Conservation (phyloP, 768 basidiomycete genomes). For the Suillus sp. region DNA sequence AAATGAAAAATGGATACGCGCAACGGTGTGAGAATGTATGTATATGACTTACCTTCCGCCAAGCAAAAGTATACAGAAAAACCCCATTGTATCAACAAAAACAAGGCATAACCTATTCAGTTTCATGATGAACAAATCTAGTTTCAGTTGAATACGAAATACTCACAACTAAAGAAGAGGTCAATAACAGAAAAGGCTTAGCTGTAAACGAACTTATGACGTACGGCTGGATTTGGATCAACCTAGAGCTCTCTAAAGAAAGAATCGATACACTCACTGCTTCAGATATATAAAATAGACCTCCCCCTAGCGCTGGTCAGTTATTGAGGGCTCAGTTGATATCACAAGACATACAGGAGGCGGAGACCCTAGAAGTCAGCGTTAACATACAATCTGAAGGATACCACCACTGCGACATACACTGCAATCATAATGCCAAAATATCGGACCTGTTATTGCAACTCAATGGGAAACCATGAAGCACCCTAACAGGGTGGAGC, state of each 20-base stretch:
- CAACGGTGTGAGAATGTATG: background rate
- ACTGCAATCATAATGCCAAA: background rate
- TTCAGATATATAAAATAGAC: background rate
- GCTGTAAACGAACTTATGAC: background rate
- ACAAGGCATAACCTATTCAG: background rate
- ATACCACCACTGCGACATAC: background rate
- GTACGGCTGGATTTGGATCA: background rate
- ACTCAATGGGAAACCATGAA: background rate
- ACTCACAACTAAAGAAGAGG: background rate
- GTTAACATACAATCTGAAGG: background rate
- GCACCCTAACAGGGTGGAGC: background rate
- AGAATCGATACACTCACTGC: background rate
- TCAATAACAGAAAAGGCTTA: background rate
- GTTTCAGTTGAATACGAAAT: background rate
- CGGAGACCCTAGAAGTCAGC: background rate
- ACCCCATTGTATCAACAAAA: background rate
- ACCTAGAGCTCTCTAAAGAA: background rate
- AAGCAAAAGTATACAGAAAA: background rate
- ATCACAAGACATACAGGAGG: background rate
- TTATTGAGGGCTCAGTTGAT: background rate
- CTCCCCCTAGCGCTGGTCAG: background rate
- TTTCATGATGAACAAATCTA: background rate
- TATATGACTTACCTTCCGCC: background rate
- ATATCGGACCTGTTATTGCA: conserved; percentile 2
- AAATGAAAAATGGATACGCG: background rate